phyloP scores from a whole-genome alignment of 345 rosid genomes.

The Raphanus sativus region DNA sequence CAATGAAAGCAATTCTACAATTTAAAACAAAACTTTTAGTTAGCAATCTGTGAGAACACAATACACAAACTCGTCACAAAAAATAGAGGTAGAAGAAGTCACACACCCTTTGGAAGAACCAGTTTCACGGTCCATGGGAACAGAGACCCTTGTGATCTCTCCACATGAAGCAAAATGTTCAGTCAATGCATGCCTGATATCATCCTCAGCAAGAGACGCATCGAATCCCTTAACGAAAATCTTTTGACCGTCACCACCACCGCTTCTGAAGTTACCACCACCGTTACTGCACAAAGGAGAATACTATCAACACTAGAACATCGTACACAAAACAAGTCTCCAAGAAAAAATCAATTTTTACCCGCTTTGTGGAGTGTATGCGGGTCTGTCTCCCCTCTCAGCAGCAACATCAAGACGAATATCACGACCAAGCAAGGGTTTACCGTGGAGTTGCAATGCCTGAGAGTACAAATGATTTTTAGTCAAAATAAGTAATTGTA shows the following conservation, averaged over 20 bases:
- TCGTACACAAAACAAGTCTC: background rate
- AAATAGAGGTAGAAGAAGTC: background rate
- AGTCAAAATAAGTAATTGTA: background rate
- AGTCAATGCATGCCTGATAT: conserved; percentile 49
- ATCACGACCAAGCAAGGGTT: conserved; percentile 46
- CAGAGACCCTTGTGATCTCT: conserved; percentile 52
- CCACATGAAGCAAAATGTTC: conserved; percentile 79
- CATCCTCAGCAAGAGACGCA: conserved; percentile 46
- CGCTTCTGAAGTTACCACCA: conserved; percentile 39
- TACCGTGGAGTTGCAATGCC: conserved; percentile 68
- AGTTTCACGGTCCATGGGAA: conserved; percentile 68
- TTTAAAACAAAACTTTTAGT: background rate
- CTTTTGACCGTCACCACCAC: conserved; percentile 38
- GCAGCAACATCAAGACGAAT: conserved; percentile 73
- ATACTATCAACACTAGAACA: background rate
- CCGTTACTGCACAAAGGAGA: conserved; percentile 35
- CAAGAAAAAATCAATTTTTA: conserved; percentile 11
- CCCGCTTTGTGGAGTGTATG: conserved; percentile 76
- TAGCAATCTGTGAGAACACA: background rate
- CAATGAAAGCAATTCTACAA: conserved; percentile 70
- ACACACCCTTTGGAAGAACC: conserved; percentile 77
- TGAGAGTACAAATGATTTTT: conserved; percentile 17
- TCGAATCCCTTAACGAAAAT: conserved; percentile 71
- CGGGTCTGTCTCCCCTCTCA: conserved; percentile 72
- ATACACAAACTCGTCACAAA: background rate